Evolutionary conservation across 805 yeast genomes (phyloP), one percentile per base, ranked within the genome.

Genomic region (Metschnikowia drakensbergensis): DNA sequence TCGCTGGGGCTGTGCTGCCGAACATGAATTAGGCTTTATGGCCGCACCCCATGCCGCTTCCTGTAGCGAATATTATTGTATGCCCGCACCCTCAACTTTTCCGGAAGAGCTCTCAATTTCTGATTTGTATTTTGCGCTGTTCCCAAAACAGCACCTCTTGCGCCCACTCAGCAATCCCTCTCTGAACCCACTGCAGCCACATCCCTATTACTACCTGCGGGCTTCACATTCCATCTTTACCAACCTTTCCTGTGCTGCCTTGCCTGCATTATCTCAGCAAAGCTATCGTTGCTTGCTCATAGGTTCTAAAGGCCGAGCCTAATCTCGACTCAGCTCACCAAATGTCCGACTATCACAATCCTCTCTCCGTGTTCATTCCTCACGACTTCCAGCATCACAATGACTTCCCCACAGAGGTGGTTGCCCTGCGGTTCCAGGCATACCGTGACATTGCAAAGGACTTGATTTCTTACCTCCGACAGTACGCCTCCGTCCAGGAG

Each of bases 361-460:
- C 77, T 13, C 64, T 71, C 50, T 66, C 66, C 51, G 75, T 70
- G 46, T 53, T 65, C 17, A 63, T 72, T 38, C 76, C 76, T 27
- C 66, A 67, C 57, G 61, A 61, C 35, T 72, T 72, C 53, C 52
- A 54, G 41, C 47, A 55, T 13, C 64, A 60, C n/a, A 57, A 60
- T 28, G 76, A 72, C 41, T 71, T 58, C 49, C 98, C 98, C 8
- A 90, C 97, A 1, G 97, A 91, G 49, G 80, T 87, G 5, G 72
- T 92, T 51, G 94, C 96, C 2, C 76, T 80, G 28, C 74, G 98
- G 53, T 91, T 92, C 64, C 77, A 83, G 43, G 85, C 95, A 2
- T 92, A 97, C 97, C 75, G 96, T 50, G 76, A 79, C 36, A 81
- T 91, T 47, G 82, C 90, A 49, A 81, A 83, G 52, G 84, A 92